Base-by-base conservation (phyloP, 257 asterid species). In the Ilex asprella region DNA sequence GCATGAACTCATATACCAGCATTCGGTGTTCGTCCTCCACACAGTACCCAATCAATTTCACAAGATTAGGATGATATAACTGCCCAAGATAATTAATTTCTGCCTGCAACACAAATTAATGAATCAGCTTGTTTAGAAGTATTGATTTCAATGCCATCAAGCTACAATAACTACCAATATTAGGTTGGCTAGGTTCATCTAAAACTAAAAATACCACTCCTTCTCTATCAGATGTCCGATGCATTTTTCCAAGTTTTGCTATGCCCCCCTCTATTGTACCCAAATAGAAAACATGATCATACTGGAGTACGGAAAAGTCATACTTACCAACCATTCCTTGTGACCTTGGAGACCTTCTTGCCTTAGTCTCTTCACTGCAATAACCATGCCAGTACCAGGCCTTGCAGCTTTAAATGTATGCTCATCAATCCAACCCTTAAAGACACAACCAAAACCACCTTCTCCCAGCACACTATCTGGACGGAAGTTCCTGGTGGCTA, bases 401-500 rank as follows among this genome's bases (percentile, higher is more conserved):
- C 67, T 81, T 0, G 96, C 78, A 13, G 96, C 94, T 72, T 83
- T 85, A 61, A 65, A 83, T 2, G 86, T 79, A 35, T 76, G 59
- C 69, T 88, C 86, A 31, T 88, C 96, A 29, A 88, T 79, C 96
- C 96, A 88, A 12, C 96, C 96, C 59, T 88, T 88, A 77, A 88
- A 88, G 16, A 88, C 94, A 44, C 86, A 82, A 14, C 94, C 96
- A 60, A 88, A 88, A 12, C 96, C 94, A 39, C 96, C 96, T 71
- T 88, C 96, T 7, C 94, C 94, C 46, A 88, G 67, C 65, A 88
- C 89, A 81, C 96, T 88, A 73, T 88, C 96, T 0, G 96, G 96
- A 2, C 94, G 94, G 71, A 88, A 88, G 73, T 88, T 85, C 56
- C 96, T 67, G 0, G 96, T 88, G 61, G 94, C 84, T n/a, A 81